Evolutionary conservation across 768 basidiomycete species (phyloP).

Genomic region (Boletus bicolor): DNA sequence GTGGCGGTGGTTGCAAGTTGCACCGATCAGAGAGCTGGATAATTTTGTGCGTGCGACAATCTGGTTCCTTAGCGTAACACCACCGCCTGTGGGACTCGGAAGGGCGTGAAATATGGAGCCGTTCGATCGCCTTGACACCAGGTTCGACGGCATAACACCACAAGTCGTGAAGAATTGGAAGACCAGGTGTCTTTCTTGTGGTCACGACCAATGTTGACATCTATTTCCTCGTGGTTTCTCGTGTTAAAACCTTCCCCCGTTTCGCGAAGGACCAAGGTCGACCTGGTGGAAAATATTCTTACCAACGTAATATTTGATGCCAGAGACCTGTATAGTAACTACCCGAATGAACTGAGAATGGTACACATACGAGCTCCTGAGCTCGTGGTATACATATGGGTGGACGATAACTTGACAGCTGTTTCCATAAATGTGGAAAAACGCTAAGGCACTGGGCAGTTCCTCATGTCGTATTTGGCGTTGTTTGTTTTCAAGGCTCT

Average conservation of each 20-base stretch:
- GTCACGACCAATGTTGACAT: background rate
- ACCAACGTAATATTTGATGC: background rate
- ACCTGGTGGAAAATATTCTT: background rate
- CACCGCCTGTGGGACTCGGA: too few relatives aligned
- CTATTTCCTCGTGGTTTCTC: background rate
- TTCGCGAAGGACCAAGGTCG: too few relatives aligned
- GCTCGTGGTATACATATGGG: too few relatives aligned
- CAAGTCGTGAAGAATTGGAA: background rate
- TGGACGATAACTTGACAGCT: background rate
- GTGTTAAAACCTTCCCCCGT: background rate
- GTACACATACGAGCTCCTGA: too few relatives aligned
- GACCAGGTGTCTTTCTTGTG: background rate
- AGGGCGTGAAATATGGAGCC: background rate
- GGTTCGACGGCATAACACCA: background rate
- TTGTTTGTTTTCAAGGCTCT: conserved; percentile 11
- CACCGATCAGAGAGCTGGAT: background rate
- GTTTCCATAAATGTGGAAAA: too few relatives aligned
- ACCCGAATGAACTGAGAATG: background rate
- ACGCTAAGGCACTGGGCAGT: too few relatives aligned
- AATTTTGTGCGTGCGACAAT: background rate
- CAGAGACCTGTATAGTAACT: too few relatives aligned
- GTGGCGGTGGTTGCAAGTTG: background rate
- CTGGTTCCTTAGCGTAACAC: background rate
- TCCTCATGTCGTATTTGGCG: too few relatives aligned
- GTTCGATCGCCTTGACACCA: background rate